A percentile compares a stretch with the other conserved stretches of the same genome.
phyloP scores from a whole-genome alignment of 139 green algal genomes.

The Yamagishiella unicocca region DNA sequence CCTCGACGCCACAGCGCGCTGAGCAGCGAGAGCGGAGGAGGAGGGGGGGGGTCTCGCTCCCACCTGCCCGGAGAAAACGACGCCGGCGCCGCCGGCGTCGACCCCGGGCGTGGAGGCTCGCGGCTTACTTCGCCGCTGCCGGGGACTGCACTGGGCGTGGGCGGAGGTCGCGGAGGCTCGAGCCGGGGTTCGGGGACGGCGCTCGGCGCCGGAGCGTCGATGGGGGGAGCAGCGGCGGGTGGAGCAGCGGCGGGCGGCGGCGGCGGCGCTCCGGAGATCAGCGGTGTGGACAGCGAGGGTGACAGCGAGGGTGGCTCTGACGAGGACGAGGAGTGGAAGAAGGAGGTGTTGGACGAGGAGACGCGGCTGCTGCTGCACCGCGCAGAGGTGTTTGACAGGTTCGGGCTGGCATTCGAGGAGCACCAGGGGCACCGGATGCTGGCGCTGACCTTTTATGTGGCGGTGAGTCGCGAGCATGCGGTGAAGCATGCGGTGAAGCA shows the following conservation, averaged over 20 bases:
- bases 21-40: background rate
- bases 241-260: background rate
- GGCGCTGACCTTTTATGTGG: constrained; percentile 20
- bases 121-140: no score
- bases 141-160: no score
- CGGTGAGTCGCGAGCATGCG: constrained; percentile 4
- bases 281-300: background rate
- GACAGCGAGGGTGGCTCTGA: background rate
- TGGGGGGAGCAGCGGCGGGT: no score
- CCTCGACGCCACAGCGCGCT: background rate
- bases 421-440: constrained; percentile 17
- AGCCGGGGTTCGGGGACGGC: no score
- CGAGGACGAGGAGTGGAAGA: no score
- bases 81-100: no score
- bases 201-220: no score
- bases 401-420: constrained; percentile 37
- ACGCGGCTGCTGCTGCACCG: constrained; percentile 5
- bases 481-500: no score
- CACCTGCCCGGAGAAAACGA: no score
- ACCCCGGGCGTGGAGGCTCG: no score
- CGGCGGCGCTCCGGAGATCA: constrained; percentile 1
- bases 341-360: background rate
- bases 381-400: constrained; percentile 26
- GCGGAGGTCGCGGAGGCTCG: no score
- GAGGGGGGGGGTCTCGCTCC: background rate